Percentiles rank a stretch among this genome's conserved stretches.
Conservation (phyloP, 2,329 filamentous ascomycete genomes). For the Parastagonospora nodorum region DNA sequence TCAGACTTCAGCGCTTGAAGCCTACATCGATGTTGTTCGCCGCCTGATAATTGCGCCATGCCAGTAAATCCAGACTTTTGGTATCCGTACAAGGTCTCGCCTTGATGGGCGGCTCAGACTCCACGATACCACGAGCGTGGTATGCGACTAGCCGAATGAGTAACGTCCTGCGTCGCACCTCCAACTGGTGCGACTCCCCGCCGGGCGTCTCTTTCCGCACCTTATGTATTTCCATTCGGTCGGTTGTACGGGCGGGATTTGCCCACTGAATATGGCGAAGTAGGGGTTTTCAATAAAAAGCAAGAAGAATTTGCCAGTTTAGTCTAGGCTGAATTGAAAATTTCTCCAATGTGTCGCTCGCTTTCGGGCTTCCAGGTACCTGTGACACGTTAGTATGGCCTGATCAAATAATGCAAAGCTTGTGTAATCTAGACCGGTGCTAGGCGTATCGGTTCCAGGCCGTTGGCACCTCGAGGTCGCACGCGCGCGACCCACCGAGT, state of each 20-base stretch:
- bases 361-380: conserved; percentile 45
- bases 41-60: conserved; percentile 1
- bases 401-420: conserved; percentile 5
- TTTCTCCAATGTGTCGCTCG: conserved; percentile 42
- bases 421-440: conserved; percentile 3
- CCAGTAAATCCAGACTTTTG: conserved; percentile 5
- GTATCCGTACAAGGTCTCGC: background rate
- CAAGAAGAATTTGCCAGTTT: background rate
- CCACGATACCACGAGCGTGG: no score
- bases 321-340: conserved; percentile 27
- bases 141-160: background rate
- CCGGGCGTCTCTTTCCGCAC: background rate
- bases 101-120: background rate
- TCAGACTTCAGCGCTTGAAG: conserved; percentile 12
- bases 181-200: background rate
- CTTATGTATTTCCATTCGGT: background rate
- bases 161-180: background rate
- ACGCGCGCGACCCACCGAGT: conserved; percentile 1
- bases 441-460: conserved; percentile 9
- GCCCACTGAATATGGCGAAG: no score
- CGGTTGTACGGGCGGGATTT: no score
- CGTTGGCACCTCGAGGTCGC: conserved; percentile 1
- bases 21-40: conserved; percentile 2
- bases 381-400: conserved; percentile 31
- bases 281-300: no score